Evolutionary conservation across 164 flowering plant genomes (phyloP).

Genomic region (Warburgia ugandensis): DNA sequence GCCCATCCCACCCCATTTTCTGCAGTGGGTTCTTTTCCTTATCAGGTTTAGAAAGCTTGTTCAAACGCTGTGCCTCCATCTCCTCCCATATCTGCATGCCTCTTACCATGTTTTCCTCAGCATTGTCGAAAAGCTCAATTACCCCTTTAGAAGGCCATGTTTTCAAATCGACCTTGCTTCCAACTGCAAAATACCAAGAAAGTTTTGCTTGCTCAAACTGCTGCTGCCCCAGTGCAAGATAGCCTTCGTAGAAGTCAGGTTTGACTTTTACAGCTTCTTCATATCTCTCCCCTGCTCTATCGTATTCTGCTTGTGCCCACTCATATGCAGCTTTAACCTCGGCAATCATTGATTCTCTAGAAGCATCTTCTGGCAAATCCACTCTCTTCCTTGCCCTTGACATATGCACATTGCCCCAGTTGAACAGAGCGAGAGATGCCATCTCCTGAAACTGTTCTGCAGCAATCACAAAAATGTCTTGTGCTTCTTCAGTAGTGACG

Average conservation of each 20-base stretch:
- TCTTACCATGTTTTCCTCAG: constrained; percentile 74
- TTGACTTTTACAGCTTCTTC: constrained; percentile 65
- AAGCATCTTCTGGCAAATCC: constrained; percentile 36
- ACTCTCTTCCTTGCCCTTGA: constrained; percentile 67
- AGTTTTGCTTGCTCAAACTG: constrained; percentile 92
- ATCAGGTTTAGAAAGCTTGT: constrained; percentile 24
- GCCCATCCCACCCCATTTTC: constrained; percentile 38
- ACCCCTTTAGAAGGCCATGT: constrained; percentile 49
- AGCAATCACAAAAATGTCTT: constrained; percentile 53
- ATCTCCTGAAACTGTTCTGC: constrained; percentile 76
- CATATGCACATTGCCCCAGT: constrained; percentile 92
- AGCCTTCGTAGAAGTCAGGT: constrained; percentile 73
- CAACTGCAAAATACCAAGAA: constrained; percentile 70
- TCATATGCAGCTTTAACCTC: constrained; percentile 52
- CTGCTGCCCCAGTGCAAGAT: constrained; percentile 78
- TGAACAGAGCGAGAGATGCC: constrained; percentile 79
- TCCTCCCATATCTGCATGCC: constrained; percentile 76
- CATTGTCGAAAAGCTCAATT: constrained; percentile 55
- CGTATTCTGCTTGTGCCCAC: constrained; percentile 58
- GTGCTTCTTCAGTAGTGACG: constrained; percentile 75
- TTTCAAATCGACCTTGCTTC: constrained; percentile 47
- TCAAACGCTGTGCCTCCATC: constrained; percentile 33
- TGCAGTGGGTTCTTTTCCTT: constrained; percentile 25
- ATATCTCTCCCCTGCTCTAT: constrained; percentile 52
- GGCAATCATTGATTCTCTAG: constrained; percentile 34